Percentiles rank a stretch among this genome's conserved stretches.
Conservation (phyloP, 2,329 filamentous ascomycete species). For the Claviceps arundinis region DNA sequence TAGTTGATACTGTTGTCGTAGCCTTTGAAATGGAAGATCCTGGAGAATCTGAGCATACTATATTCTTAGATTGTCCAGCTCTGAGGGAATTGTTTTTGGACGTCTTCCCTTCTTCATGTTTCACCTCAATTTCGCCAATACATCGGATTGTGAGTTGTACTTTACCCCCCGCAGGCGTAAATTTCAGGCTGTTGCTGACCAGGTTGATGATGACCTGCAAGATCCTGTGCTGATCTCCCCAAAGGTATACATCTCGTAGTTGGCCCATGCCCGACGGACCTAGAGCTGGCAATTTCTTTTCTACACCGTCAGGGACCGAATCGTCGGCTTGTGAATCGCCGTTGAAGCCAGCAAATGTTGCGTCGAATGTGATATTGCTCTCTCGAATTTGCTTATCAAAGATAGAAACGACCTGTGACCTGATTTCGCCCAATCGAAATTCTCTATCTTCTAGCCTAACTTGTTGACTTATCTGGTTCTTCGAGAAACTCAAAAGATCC, state of each 20-base stretch:
- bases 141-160: slow-evolving; percentile 69
- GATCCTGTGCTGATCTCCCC: slow-evolving; percentile 87
- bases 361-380: slow-evolving; percentile 57
- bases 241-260: slow-evolving; percentile 74
- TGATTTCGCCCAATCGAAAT: slow-evolving; percentile 72
- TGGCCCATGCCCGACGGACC: slow-evolving; percentile 53
- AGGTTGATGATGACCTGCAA: slow-evolving; percentile 89
- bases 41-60: slow-evolving; percentile 35
- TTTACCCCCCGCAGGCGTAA: slow-evolving; percentile 64
- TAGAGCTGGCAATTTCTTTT: slow-evolving; percentile 38
- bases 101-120: slow-evolving; percentile 31
- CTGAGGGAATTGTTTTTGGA: slow-evolving; percentile 29
- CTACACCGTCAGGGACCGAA: slow-evolving; percentile 19
- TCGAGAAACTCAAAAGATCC: slow-evolving; percentile 83
- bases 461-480: slow-evolving; percentile 84
- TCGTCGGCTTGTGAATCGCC: slow-evolving; percentile 14
- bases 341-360: slow-evolving; percentile 46
- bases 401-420: slow-evolving; percentile 69
- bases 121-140: slow-evolving; percentile 41
- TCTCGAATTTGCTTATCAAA: slow-evolving; percentile 85
- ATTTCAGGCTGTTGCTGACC: slow-evolving; percentile 84
- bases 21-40: slow-evolving; percentile 36
- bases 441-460: slow-evolving; percentile 72
- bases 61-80: slow-evolving; percentile 28
- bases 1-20: slow-evolving; percentile 9